Evolutionary conservation across 371 early-diverging fungal genomes (phyloP).

Genomic region (Haplosporangium sp.): DNA sequence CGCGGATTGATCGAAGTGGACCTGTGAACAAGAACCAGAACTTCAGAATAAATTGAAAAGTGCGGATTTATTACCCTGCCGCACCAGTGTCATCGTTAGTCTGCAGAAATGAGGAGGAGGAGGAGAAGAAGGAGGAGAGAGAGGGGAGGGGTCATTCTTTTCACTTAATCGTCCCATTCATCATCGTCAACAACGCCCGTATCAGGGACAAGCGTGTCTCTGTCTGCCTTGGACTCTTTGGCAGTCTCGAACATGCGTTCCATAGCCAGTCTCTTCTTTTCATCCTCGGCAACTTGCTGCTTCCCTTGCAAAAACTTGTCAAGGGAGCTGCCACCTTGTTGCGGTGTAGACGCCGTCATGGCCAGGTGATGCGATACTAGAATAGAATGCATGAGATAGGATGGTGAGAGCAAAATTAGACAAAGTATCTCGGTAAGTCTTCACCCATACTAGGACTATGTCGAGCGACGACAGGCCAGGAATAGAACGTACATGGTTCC

Average conservation of each 20-base stretch:
- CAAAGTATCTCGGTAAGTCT: no score
- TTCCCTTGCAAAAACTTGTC: conserved; percentile 53
- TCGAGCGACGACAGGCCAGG: not conserved
- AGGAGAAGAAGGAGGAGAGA: no score
- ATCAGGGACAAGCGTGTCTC: conserved; percentile 47
- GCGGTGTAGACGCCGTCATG: conserved; percentile 25
- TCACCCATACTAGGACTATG: no score
- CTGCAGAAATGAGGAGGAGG: no score
- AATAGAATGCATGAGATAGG: no score
- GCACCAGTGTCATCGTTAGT: no score
- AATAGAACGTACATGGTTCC: conserved; percentile 60
- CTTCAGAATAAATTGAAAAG: no score
- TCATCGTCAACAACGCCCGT: conserved; percentile 46
- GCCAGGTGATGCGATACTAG: conserved; percentile 35
- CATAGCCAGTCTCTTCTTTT: conserved; percentile 42
- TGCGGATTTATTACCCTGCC: no score
- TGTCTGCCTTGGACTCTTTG: conserved; percentile 47
- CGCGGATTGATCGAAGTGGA: conserved; percentile 13
- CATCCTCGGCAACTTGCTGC: conserved; percentile 49
- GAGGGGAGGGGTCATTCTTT: no score
- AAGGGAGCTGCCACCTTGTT: conserved; percentile 32
- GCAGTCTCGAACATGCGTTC: conserved; percentile 52
- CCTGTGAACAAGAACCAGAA: not conserved
- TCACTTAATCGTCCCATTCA: conserved; percentile 47
- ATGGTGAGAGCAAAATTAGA: not conserved